phyloP scores from a whole-genome alignment of 2,329 filamentous ascomycete species.

The Hypoxylon sp. region DNA sequence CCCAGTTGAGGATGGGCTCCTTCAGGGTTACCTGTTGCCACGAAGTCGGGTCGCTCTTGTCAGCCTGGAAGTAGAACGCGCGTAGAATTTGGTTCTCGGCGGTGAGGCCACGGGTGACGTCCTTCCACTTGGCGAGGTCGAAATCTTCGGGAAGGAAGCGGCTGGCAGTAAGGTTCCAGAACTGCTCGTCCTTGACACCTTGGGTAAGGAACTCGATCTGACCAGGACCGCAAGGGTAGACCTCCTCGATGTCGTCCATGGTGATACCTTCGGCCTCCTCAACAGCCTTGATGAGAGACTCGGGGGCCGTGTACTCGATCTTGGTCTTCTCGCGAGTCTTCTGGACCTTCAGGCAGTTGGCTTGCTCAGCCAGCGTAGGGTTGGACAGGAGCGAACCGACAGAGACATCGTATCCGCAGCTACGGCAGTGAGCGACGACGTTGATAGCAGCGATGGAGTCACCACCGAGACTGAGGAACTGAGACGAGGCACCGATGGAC shows the following conservation, averaged over 20 bases:
- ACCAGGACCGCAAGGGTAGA: slow-evolving; percentile 50
- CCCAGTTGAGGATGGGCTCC: slow-evolving; percentile 8
- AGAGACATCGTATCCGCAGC: slow-evolving; percentile 39
- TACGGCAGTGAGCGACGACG: slow-evolving; percentile 55
- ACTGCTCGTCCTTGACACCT: slow-evolving; percentile 39
- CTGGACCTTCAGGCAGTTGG: slow-evolving; percentile 13
- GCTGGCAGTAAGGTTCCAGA: slow-evolving; percentile 46
- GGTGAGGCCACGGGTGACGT: slow-evolving; percentile 35
- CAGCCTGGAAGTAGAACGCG: slow-evolving; percentile 22
- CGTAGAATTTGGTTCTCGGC: slow-evolving; percentile 44
- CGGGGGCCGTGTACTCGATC: slow-evolving; percentile 12
- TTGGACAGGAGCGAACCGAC: slow-evolving; percentile 43
- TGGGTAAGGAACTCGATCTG: slow-evolving; percentile 50
- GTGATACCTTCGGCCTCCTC: not conserved
- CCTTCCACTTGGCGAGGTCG: slow-evolving; percentile 40
- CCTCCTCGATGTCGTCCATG: slow-evolving; percentile 30
- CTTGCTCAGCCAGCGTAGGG: slow-evolving; percentile 40
- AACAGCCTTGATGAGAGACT: slow-evolving; percentile 3
- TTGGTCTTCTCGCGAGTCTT: slow-evolving; percentile 2
- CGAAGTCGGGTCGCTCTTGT: not conserved
- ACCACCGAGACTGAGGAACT: slow-evolving; percentile 54
- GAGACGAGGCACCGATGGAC: slow-evolving; percentile 42
- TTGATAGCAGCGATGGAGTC: slow-evolving; percentile 57
- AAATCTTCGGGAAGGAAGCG: slow-evolving; percentile 35
- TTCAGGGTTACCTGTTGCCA: slow-evolving; percentile 7